Evolutionary conservation across 2,329 filamentous ascomycete species (phyloP).

Genomic region (Botrytis deweyae): DNA sequence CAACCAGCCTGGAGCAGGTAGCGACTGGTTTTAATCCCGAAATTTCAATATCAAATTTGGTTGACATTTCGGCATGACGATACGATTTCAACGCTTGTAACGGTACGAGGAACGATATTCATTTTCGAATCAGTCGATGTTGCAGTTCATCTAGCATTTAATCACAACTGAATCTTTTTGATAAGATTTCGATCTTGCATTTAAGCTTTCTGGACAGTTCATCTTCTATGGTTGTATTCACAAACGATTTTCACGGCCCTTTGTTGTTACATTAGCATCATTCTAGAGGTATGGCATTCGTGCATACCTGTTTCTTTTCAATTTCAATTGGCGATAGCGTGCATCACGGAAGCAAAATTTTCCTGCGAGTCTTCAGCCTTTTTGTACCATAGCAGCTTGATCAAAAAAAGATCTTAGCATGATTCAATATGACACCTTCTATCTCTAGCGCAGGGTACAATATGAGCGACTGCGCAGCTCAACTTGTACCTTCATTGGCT

Average conservation of each 20-base stretch:
- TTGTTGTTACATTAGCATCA: conserved; percentile 41
- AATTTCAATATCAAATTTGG: conserved; percentile 15
- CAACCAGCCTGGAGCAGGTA: conserved; percentile 33
- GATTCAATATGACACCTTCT: conserved; percentile 35
- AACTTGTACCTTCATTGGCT: conserved; percentile 36
- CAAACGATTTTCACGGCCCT: conserved; percentile 40
- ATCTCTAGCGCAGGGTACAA: conserved; percentile 38
- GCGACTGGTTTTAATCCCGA: conserved; percentile 37
- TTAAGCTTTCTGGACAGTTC: conserved; percentile 10
- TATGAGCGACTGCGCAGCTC: conserved; percentile 39
- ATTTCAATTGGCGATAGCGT: conserved; percentile 35
- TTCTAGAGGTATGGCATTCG: conserved; percentile 26
- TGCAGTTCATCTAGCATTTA: conserved; percentile 25
- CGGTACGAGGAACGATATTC: conserved; percentile 40
- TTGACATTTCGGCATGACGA: conserved; percentile 36
- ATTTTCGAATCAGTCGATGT: conserved; percentile 34
- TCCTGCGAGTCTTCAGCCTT: conserved; percentile 32
- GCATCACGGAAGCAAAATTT: conserved; percentile 33
- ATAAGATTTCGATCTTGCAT: conserved; percentile 8
- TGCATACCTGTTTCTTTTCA: conserved; percentile 31
- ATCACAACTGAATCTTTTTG: conserved; percentile 20
- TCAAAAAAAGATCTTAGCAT: conserved; percentile 37
- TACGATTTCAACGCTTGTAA: conserved; percentile 42
- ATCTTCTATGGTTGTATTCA: conserved; percentile 38
- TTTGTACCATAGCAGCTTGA: conserved; percentile 40